Base-by-base conservation (phyloP, 768 basidiomycete genomes). In the Lactarius vividus region DNA sequence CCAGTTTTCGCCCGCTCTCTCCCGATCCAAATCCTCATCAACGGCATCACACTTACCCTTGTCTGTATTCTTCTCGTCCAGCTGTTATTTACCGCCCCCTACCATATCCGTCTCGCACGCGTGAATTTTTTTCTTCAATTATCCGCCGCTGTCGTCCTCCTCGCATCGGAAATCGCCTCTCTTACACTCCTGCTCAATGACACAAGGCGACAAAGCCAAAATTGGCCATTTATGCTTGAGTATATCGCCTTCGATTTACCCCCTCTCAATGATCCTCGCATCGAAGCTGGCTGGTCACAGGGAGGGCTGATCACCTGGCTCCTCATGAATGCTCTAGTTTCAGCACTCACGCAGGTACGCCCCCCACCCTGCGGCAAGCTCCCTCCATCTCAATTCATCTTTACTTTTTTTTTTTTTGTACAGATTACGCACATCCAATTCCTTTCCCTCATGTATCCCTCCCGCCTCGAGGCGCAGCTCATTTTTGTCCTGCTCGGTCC, bases 351-450 rank as follows among this genome's bases (percentile, higher is more conserved):
- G 20, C 94, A 97, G 83, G 96, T 92, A 65, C 63, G 84, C 78
- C 39, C 11, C 39, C 59, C 52, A 44, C 18, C 40, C 39, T 33
- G 58, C 11, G 37, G 40, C 44, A 16, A 20, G 59, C n/a, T 42
- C 52, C 52, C 29, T 10, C 33, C 46, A 62, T 52, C 35, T 8
- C 2, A 40, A 37, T 53, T 59, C 15, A 57, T 37, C 13, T 35
- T 4, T 64, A n/a, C 5, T 33, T 28, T 56, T 46, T 52, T 37
- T 13, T 11, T 13, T 37, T 11, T n/a, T n/a, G n/a, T 1, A 29
- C 73, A 98, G 94, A 90, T 94, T 58, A 96, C 97, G 0, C 96
- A 98, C 74, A 97, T 99, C 58, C 97, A 98, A 75, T 98, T 98
- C 76, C 82, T 99, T 61, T 96, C 97, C 8, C 83, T 98, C 13